Evolutionary conservation across 2,329 filamentous ascomycete species (phyloP).

Genomic region (Ophiostoma quercus): DNA sequence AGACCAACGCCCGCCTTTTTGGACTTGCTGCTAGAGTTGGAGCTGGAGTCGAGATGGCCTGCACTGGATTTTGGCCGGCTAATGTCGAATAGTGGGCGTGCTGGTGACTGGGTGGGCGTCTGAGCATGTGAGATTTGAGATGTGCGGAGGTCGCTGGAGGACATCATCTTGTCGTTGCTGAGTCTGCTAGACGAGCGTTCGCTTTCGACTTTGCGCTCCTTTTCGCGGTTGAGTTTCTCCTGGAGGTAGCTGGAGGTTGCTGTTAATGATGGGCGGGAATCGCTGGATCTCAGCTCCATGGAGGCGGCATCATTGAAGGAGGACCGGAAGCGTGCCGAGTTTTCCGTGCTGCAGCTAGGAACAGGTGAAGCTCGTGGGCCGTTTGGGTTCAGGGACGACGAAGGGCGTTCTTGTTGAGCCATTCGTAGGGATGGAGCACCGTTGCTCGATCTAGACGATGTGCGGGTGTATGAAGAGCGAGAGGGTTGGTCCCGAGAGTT

Average conservation of each 20-base stretch:
- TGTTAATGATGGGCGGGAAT: slow-evolving; percentile 38
- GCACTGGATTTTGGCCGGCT: slow-evolving; percentile 43
- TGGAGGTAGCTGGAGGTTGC: slow-evolving; percentile 50
- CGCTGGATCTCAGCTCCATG: slow-evolving; percentile 38
- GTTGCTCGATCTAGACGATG: slow-evolving; percentile 22
- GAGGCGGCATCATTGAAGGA: slow-evolving; percentile 29
- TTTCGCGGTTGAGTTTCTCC: slow-evolving; percentile 50
- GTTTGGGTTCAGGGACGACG: slow-evolving; percentile 14
- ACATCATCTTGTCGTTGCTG: slow-evolving; percentile 37
- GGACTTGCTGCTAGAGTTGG: slow-evolving; percentile 31
- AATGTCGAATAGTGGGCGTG: slow-evolving; percentile 34
- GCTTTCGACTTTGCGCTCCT: slow-evolving; percentile 46
- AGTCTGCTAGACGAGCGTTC: slow-evolving; percentile 40
- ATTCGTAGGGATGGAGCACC: slow-evolving; percentile 17
- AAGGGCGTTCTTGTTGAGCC: slow-evolving; percentile 3
- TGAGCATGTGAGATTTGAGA: not conserved
- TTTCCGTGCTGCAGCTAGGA: slow-evolving; percentile 20
- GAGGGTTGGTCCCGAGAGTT: slow-evolving; percentile 20
- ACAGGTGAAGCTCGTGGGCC: slow-evolving; percentile 19
- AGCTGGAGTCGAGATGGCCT: slow-evolving; percentile 34
- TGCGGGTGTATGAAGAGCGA: slow-evolving; percentile 22
- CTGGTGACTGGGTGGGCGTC: slow-evolving; percentile 30
- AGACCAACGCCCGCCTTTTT: slow-evolving; percentile 54
- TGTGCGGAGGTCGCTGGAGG: slow-evolving; percentile 37
- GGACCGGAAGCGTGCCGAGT: slow-evolving; percentile 19